These are phyloP conservation scores for Grosmannia clavigera DNA, from an alignment of 2,329 filamentous ascomycete species.

Conservation along the genomic window DNA sequence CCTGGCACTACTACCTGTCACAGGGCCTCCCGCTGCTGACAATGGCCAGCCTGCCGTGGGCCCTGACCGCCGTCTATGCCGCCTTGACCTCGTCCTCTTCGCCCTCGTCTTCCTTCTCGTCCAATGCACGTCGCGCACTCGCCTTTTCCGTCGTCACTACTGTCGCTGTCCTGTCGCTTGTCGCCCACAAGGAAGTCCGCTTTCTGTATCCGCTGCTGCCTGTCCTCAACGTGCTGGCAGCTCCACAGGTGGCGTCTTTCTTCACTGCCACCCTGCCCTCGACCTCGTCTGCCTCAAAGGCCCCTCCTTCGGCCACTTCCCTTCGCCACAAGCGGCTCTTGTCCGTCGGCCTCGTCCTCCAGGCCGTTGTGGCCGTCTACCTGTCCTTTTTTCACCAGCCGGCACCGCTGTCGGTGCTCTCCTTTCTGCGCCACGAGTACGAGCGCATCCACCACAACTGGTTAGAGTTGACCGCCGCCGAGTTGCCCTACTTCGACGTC, in stretches of 20 bases:
- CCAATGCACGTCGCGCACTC: conserved; percentile 39
- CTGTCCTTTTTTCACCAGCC: conserved; percentile 68
- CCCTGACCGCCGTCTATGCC: conserved; percentile 49
- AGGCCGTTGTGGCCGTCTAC: conserved; percentile 61
- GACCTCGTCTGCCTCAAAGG: conserved; percentile 14
- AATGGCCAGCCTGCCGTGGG: conserved; percentile 72
- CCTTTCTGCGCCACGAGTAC: conserved; percentile 65
- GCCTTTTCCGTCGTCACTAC: conserved; percentile 47
- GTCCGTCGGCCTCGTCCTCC: conserved; percentile 46
- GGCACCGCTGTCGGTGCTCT: conserved; percentile 62
- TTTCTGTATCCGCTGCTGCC: conserved; percentile 92
- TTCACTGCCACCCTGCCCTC: conserved; percentile 34
- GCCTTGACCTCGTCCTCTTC: conserved; percentile 14
- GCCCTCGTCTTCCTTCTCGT: conserved; percentile 18
- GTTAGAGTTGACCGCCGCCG: conserved; percentile 17
- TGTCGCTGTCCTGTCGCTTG: conserved; percentile 53
- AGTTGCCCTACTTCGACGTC: conserved; percentile 20
- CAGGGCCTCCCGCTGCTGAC: conserved; percentile 82
- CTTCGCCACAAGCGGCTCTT: conserved; percentile 45
- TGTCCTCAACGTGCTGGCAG: conserved; percentile 69
- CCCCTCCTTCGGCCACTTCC: not conserved
- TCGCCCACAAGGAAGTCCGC: conserved; percentile 92
- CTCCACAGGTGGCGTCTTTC: conserved; percentile 52
- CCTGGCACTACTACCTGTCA: conserved; percentile 84
- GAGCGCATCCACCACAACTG: conserved; percentile 39